Percentiles rank a stretch among this genome's conserved stretches.
Conservation (phyloP, 208 protist species). For the Novymonas esmeraldas region DNA sequence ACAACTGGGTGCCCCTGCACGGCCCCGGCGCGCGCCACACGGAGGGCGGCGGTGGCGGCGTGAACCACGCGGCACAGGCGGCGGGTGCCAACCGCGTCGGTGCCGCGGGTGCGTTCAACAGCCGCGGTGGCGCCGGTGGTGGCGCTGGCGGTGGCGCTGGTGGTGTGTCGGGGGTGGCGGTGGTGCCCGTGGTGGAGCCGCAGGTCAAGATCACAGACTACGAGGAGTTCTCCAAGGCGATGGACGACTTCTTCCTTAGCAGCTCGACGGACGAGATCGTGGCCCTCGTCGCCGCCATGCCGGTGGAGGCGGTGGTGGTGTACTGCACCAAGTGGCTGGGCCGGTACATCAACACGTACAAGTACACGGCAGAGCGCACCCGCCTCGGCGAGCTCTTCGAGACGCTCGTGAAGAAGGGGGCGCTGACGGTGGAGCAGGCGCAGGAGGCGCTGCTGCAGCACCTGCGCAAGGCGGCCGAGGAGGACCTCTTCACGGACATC, state of each 20-base stretch:
- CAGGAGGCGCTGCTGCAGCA: slow-evolving; percentile 64
- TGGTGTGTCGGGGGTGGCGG: background rate
- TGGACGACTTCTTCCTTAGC: slow-evolving; percentile 84
- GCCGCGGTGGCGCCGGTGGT: background rate
- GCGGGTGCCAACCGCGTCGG: slow-evolving; percentile 7
- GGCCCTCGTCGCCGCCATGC: slow-evolving; percentile 44
- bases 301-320: slow-evolving; percentile 38
- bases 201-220: slow-evolving; percentile 50
- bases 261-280: slow-evolving; percentile 63
- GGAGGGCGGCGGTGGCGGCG: slow-evolving; percentile 2
- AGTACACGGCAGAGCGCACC: slow-evolving; percentile 67
- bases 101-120: background rate
- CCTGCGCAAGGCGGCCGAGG: slow-evolving; percentile 52
- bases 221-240: slow-evolving; percentile 71
- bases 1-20: slow-evolving; percentile 79
- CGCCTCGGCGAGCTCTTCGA: slow-evolving; percentile 84
- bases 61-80: too few relatives aligned
- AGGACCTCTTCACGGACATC: slow-evolving; percentile 73
- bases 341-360: slow-evolving; percentile 75
- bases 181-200: slow-evolving; percentile 11
- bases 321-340: slow-evolving; percentile 67
- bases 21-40: slow-evolving; percentile 31
- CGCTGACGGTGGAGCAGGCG: slow-evolving; percentile 48
- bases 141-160: background rate
- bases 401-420: slow-evolving; percentile 44